Base-by-base conservation (phyloP, 305 asterid genomes). In the Euphrasia arctica region DNA sequence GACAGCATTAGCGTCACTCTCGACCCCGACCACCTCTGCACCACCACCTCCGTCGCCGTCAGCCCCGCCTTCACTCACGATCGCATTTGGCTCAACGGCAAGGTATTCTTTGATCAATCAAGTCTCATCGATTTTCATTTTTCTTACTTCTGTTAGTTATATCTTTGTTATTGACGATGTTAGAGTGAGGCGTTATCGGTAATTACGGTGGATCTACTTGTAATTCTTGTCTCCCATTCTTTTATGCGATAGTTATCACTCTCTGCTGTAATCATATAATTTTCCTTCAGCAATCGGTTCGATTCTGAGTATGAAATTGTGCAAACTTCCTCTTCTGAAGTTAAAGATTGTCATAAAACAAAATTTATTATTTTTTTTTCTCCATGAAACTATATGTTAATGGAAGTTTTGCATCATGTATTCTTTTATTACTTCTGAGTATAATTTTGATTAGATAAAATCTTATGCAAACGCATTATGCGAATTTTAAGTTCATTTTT, bases 1-100 rank as follows among this genome's bases (percentile, higher is more conserved):
- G 97, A 90, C 61, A 93, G 99, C 78, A 93, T 93, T 51, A 93
- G 99, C 72, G 96, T 93, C 55, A 93, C 99, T 36, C 94, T 93
- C 60, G 99, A 93, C 72, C 99, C 99, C 25, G 82, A 82, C 54
- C 97, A 93, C 62, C 95, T 93, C 69, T 93, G 99, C 83, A 93
- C 99, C 70, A 90, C 99, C 71, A 93, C 99, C 61, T 90, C 99
- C 71, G 97, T 90, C 62, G 96, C 97, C 56, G 99, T 93, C 71
- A 88, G 97, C 73, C 96, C 97, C 1, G 32, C 75, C 60, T 93
- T 93, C 58, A 28, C 80, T 4, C 75, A 74, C 11, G 99, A 93
- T 54, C 95, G 97, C 59, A 90, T 93, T 89, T 93, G 99, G 99
- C 92, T 93, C 57, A 93, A 93, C 59, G 96, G 94, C 32, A 93